Percentiles rank a stretch among this genome's conserved stretches.
Evolutionary conservation across 306 rosid genomes (phyloP).

Genomic region (Sicyos baderoa): DNA sequence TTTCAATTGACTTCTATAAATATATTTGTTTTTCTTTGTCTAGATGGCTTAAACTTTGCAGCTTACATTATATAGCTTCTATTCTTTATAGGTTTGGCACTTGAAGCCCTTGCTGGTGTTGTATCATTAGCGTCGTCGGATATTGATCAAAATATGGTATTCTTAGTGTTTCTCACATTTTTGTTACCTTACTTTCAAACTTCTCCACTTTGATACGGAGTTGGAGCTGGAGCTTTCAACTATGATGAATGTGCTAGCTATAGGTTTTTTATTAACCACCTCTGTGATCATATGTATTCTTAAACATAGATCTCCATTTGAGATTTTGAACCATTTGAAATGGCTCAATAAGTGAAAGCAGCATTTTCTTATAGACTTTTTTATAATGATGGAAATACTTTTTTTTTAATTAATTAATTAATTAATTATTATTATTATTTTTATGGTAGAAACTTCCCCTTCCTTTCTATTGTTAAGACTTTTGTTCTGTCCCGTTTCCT

Average conservation of each 20-base stretch:
- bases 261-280: too few relatives aligned
- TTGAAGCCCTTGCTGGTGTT: constrained; percentile 91
- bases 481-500: neutral
- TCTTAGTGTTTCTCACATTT: constrained; percentile 10
- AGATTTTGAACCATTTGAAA: neutral
- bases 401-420: too few relatives aligned
- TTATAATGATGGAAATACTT: too few relatives aligned
- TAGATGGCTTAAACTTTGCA: constrained; percentile 9
- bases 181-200: neutral
- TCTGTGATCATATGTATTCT: neutral
- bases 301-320: neutral
- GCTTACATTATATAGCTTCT: neutral
- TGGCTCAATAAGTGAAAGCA: neutral
- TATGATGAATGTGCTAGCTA: too few relatives aligned
- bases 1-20: neutral
- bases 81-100: constrained; percentile 60
- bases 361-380: too few relatives aligned
- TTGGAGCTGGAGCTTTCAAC: too few relatives aligned
- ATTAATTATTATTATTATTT: too few relatives aligned
- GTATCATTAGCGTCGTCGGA: constrained; percentile 77
- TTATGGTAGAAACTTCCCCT: neutral
- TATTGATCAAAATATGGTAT: constrained; percentile 67
- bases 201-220: neutral
- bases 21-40: constrained; percentile 4
- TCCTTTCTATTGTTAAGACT: neutral